Evolutionary conservation across 2,329 filamentous ascomycete genomes (phyloP).

Genomic region (Penicillium decumbens): DNA sequence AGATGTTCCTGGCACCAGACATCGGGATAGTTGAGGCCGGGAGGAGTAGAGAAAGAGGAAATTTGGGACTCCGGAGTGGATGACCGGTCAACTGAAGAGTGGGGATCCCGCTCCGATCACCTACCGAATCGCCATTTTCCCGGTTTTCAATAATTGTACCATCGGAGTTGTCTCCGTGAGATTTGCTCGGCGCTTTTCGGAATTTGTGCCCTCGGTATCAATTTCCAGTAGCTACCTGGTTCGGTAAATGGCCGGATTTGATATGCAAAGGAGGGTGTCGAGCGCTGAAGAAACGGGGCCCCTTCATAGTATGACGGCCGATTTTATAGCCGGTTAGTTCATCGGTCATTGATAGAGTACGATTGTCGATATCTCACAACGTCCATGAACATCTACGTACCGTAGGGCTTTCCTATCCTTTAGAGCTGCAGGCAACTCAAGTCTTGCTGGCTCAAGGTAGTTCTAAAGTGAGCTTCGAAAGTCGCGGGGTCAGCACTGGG

Average conservation of each 20-base stretch:
- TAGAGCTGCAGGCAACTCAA: no score
- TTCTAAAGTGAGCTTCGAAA: no score
- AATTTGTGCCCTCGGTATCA: background rate
- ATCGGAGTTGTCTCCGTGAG: constrained; percentile 7
- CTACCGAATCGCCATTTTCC: constrained; percentile 5
- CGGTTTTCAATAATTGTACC: constrained; percentile 1
- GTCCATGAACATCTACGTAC: background rate
- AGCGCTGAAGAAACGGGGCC: background rate
- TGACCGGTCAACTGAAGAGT: constrained; percentile 14
- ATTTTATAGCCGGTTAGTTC: background rate
- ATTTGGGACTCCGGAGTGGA: constrained; percentile 12
- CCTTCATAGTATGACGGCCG: background rate
- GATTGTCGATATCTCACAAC: background rate
- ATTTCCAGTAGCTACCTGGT: background rate
- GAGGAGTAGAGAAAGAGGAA: constrained; percentile 8
- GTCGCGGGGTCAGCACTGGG: no score
- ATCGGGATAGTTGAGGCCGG: constrained; percentile 17
- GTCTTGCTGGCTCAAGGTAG: no score
- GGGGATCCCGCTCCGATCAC: constrained; percentile 22
- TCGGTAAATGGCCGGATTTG: background rate
- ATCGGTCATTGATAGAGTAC: background rate
- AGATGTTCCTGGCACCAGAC: constrained; percentile 31
- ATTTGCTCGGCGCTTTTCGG: constrained; percentile 12
- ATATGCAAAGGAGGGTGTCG: background rate
- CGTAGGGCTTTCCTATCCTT: no score